Conservation (phyloP, 495 filamentous ascomycete species). For the Aspergillus indologenus region DNA sequence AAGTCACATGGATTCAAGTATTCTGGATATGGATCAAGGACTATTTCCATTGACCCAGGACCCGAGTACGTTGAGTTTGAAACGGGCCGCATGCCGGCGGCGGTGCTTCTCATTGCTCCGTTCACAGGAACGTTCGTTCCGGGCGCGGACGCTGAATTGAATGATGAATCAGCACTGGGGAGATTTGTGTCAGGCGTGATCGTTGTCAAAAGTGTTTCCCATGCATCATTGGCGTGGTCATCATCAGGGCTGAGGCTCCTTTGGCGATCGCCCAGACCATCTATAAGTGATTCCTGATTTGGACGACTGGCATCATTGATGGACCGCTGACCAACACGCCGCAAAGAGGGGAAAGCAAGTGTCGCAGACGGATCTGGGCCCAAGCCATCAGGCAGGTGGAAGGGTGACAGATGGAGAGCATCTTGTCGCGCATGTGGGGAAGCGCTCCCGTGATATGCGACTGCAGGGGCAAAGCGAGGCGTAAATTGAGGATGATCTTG, state of each 20-base stretch:
- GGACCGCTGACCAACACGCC: constrained; percentile 27
- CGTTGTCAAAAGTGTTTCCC: constrained; percentile 78
- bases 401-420: constrained; percentile 24
- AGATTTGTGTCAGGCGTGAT: constrained; percentile 76
- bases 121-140: constrained; percentile 28
- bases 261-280: constrained; percentile 81
- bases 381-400: constrained; percentile 23
- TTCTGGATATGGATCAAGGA: constrained; percentile 42
- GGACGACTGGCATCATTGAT: constrained; percentile 21
- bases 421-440: constrained; percentile 27
- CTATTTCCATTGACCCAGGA: constrained; percentile 25
- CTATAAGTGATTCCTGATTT: constrained; percentile 36
- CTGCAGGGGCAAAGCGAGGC: constrained; percentile 46
- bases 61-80: constrained; percentile 24
- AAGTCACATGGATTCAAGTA: constrained; percentile 44
- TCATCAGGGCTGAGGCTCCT: constrained; percentile 75
- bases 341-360: constrained; percentile 21
- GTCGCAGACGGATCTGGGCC: constrained; percentile 17
- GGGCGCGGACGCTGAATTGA: constrained; percentile 62
- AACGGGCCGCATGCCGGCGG: constrained; percentile 31
- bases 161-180: constrained; percentile 77
- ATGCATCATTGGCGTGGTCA: constrained; percentile 54
- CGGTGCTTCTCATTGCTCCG: constrained; percentile 34
- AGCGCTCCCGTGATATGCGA: constrained; percentile 28
- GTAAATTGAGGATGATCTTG: constrained; percentile 32